Percentiles rank a stretch among this genome's conserved stretches.
phyloP scores from a whole-genome alignment of 1,284 basidiomycete genomes.

The Apiotrichum gracile region DNA sequence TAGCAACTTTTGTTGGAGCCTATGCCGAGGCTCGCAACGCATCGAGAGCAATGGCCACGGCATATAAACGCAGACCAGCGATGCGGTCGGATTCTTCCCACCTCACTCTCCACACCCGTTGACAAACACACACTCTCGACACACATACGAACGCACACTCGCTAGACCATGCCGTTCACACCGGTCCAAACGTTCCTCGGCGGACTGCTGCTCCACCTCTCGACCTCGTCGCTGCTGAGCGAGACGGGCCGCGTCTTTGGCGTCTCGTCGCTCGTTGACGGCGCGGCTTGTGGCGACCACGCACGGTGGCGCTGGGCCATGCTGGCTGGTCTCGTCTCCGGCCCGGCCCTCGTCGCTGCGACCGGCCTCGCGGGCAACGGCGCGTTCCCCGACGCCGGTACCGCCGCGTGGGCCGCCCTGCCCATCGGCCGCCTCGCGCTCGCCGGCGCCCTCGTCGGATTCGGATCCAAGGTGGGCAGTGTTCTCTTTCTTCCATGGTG shows the following conservation, averaged over 20 bases:
- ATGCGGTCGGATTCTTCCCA: too few relatives aligned
- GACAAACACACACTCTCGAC: neutral
- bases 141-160: neutral
- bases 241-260: conserved; percentile 60
- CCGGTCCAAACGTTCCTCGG: conserved; percentile 60
- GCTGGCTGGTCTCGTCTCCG: conserved; percentile 35
- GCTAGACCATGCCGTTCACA: conserved; percentile 38
- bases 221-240: conserved; percentile 55
- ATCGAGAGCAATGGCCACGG: too few relatives aligned
- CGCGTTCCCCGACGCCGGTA: conserved; percentile 53
- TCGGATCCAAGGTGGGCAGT: conserved; percentile 57
- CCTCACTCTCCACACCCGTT: neutral
- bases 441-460: conserved; percentile 59
- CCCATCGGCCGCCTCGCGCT: conserved; percentile 43
- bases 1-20: too few relatives aligned
- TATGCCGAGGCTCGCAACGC: too few relatives aligned
- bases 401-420: conserved; percentile 40
- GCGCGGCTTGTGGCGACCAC: conserved; percentile 53
- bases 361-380: conserved; percentile 28
- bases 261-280: conserved; percentile 60
- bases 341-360: conserved; percentile 22
- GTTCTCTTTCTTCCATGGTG: neutral
- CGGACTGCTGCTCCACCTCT: conserved; percentile 55
- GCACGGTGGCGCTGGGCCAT: conserved; percentile 36
- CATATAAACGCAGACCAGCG: too few relatives aligned